Evolutionary conservation across 2,329 filamentous ascomycete species (phyloP), one percentile per base, ranked within the genome.

Genomic region (Cercospora sp.): DNA sequence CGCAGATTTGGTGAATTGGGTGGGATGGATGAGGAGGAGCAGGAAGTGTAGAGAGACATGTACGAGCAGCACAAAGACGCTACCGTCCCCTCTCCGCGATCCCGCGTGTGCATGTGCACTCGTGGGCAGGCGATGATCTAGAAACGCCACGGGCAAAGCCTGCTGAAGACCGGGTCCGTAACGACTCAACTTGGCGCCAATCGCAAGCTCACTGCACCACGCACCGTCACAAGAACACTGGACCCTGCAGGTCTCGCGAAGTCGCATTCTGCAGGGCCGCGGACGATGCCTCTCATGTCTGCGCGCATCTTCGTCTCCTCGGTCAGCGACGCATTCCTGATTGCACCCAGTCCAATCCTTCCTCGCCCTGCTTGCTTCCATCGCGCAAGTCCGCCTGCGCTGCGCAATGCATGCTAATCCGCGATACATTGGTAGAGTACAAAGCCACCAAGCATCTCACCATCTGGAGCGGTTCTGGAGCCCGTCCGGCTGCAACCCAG

Each of bases 61-160:
- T 53, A 53, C 18, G 49, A 53, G 49, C 18, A 58, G 45, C 53
- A 58, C 13, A 32, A 58, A n/a, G 53, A 30, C 53, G 53, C 53
- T 24, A n/a, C 53, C 30, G 16, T 58, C 53, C 53, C 53, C 53
- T 57, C 53, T 28, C 13, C n/a, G 26, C 24, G 9, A 13, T 34
- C 13, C 30, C 53, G 45, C 30, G 53, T 21, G 53, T 18, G 53
- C 53, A 32, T 58, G 53, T 53, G 49, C 53, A n/a, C 30, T 58
- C 53, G 26, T 58, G 53, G 53, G 18, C 45, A 51, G 53, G 26
- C 53, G 53, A 28, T 30, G 53, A 28, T 58, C 53, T 58, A 58
- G 53, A 32, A 58, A 58, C 53, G 53, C 53, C 53, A 58, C 53
- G 53, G 53, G 26, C 53, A 30, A 58, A 58, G 53, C 30, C 53